Evolutionary conservation across 2,329 filamentous ascomycete genomes (phyloP).

Genomic region (Aureobasidium sp.): DNA sequence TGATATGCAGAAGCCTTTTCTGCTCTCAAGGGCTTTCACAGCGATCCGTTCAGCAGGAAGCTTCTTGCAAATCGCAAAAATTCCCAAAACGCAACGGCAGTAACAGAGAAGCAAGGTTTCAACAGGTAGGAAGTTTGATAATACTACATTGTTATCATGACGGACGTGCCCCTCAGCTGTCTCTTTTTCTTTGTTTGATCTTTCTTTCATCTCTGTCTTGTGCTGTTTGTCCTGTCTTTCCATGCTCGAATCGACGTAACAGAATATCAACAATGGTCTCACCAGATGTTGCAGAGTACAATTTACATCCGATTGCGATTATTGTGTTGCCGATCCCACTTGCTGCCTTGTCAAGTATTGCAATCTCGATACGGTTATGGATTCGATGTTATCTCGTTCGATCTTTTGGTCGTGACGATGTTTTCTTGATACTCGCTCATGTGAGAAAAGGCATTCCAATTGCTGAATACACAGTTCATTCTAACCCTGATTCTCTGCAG

Average conservation of each 20-base stretch:
- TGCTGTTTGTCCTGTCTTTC: not conserved
- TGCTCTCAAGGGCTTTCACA: not conserved
- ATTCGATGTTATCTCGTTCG: not conserved
- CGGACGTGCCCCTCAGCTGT: not conserved
- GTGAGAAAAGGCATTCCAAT: not conserved
- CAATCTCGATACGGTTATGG: constrained; percentile 4
- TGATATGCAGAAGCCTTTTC: not conserved
- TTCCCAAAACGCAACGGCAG: not conserved
- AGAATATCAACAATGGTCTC: not conserved
- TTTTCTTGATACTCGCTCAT: not conserved
- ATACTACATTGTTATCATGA: not conserved
- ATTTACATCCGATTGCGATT: not conserved
- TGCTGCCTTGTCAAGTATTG: not conserved
- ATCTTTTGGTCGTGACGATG: constrained; percentile 3
- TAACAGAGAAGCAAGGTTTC: not conserved
- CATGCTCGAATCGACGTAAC: not conserved
- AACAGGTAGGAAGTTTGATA: not conserved
- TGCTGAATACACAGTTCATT: not conserved
- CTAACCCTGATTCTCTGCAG: not conserved
- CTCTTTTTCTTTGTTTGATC: not conserved
- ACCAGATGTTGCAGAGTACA: constrained; percentile 5
- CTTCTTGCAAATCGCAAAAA: not conserved
- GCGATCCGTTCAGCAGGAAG: not conserved
- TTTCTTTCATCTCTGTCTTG: not conserved
- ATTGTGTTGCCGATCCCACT: not conserved